A percentile compares a stretch with the other conserved stretches of the same genome.
Conservation (phyloP, 73 alveolate genomes). For the Uronychia binucleata region DNA sequence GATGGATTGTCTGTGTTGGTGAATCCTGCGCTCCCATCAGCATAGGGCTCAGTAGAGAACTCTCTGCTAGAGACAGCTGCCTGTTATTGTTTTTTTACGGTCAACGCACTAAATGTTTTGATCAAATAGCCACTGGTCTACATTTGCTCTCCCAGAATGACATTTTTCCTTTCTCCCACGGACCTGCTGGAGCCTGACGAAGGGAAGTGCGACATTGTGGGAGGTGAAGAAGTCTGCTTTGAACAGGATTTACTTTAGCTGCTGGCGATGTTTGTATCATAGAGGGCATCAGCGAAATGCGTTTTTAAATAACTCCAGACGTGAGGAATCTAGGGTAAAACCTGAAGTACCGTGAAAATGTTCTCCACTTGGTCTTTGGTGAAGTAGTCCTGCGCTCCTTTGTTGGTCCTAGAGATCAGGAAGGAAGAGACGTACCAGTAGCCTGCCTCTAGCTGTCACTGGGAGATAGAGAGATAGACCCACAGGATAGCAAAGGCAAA, state of each 20-base stretch:
- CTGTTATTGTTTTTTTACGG: background rate
- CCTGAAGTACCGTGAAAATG: background rate
- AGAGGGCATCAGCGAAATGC: background rate
- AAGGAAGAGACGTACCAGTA: no score
- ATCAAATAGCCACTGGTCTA: background rate
- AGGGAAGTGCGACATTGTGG: background rate
- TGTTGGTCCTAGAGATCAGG: no score
- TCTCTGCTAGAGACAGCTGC: background rate
- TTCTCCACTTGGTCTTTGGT: background rate
- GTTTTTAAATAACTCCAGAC: background rate
- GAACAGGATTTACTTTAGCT: background rate
- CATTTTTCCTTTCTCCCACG: background rate
- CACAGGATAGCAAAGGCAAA: background rate
- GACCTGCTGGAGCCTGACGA: background rate
- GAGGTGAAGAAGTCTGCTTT: background rate
- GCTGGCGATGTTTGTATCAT: background rate
- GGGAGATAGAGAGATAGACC: background rate
- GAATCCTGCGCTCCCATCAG: background rate
- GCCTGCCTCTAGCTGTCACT: background rate
- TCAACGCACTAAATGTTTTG: background rate
- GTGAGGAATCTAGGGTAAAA: background rate
- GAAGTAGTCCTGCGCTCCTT: background rate
- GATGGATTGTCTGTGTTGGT: background rate
- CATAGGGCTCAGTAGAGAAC: background rate
- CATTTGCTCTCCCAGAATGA: background rate